Evolutionary conservation across 805 yeast genomes (phyloP), one percentile per base, ranked within the genome.

Genomic region (Wickerhamomyces hampshirensis): DNA sequence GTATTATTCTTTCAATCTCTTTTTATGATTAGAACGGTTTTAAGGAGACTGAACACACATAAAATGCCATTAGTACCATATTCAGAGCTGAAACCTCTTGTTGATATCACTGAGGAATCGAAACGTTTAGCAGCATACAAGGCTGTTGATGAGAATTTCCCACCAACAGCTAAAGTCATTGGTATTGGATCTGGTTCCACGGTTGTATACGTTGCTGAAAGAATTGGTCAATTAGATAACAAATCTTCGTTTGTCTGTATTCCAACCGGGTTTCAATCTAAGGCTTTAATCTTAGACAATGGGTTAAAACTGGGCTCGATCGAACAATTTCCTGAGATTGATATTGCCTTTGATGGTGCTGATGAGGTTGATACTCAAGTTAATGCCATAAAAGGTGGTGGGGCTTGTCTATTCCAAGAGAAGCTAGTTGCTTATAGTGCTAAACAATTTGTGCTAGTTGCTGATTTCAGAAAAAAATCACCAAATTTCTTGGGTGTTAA

Each of bases 171-270:
- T 46, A 77, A 72, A 50, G 82, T 86, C 12, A 73, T 93, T 13
- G 99, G 98, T 28, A 78, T 93, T 43, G 99, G 99, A 10, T 86
- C 96, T 17, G 99, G 99, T 2, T 83, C 95, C 16, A 93, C 99
- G 0, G 98, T 93, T 4, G 84, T 93, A n/a, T 93, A 86, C 58
- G 95, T 84, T 41, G 98, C 96, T 17, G 98, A 93, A 60, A 72
- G 97, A 53, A 73, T 93, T 38, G 95, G 95, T 7, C 88, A 84
- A 60, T 43, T 63, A 45, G 66, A 67, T 27, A 62, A 65, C 32
- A 75, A 81, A 53, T 50, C 56, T 18, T 58, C 72, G 29, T 78
- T 85, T 47, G 73, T 78, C 23, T 93, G 96, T 62, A 78, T 93
- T 31, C 95, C 99, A 34, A 93, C 99, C 1, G 98, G 98, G 2